Percentiles rank a stretch among this genome's conserved stretches.
phyloP scores from a whole-genome alignment of 2,329 filamentous ascomycete species.

The Graphilbum sp. region DNA sequence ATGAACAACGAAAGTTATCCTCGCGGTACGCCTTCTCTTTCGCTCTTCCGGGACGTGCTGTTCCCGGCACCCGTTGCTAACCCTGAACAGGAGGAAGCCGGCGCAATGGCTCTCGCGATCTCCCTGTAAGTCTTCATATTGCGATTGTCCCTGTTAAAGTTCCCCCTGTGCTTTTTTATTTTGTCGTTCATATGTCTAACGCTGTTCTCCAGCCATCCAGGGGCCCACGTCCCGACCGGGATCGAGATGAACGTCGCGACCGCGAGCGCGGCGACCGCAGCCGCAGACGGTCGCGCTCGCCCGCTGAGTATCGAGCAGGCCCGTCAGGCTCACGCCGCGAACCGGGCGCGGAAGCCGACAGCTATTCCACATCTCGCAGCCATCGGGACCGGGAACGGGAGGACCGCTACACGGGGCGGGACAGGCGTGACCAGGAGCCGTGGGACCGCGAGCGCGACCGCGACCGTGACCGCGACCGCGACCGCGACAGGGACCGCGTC shows the following conservation, averaged over 20 bases:
- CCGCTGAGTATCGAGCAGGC: slow-evolving; percentile 50
- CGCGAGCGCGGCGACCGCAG: slow-evolving; percentile 15
- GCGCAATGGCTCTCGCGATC: slow-evolving; percentile 36
- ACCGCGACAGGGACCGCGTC: slow-evolving; percentile 14
- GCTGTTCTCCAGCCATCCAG: not conserved
- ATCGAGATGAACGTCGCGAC: slow-evolving; percentile 14
- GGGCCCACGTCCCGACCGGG: slow-evolving; percentile 8
- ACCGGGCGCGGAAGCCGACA: slow-evolving; percentile 48
- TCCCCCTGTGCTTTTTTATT: too few species aligned
- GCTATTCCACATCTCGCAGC: slow-evolving; percentile 83
- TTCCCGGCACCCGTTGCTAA: too few species aligned
- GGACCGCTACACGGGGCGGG: slow-evolving; percentile 67
- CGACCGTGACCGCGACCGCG: slow-evolving; percentile 26
- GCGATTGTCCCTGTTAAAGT: too few species aligned
- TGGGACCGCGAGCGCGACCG: slow-evolving; percentile 50
- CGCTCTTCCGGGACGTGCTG: too few species aligned
- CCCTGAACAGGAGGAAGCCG: slow-evolving; percentile 25
- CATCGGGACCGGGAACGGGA: slow-evolving; percentile 89
- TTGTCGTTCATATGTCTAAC: not conserved
- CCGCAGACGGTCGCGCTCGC: slow-evolving; percentile 73
- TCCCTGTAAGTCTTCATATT: slow-evolving; percentile 31
- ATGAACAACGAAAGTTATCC: slow-evolving; percentile 9
- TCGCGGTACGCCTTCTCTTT: too few species aligned
- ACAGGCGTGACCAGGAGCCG: slow-evolving; percentile 47
- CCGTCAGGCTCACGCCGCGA: slow-evolving; percentile 52